A percentile compares a stretch with the other conserved stretches of the same genome.
Evolutionary conservation across 129 eudicot genomes (phyloP).

Genomic region (Logfia minima): DNA sequence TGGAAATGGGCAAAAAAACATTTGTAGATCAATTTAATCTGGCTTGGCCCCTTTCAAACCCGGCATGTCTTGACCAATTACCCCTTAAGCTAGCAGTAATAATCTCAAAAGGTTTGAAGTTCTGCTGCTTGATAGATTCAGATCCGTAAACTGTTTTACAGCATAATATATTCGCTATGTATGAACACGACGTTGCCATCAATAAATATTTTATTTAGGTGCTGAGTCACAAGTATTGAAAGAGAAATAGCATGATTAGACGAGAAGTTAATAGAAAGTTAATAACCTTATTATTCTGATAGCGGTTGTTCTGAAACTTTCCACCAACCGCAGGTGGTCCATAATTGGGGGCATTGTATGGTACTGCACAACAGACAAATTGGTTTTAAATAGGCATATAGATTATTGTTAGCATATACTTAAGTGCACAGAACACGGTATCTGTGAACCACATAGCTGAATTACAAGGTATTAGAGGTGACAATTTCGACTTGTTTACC

Average conservation of each 20-base stretch:
- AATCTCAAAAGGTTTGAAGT: no score
- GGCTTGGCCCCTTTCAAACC: background rate
- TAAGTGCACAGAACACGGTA: background rate
- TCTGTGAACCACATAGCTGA: background rate
- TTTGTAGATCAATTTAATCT: background rate
- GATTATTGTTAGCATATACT: background rate
- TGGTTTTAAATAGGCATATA: constrained; percentile 9
- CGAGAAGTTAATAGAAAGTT: background rate
- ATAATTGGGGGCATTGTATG: constrained; percentile 44
- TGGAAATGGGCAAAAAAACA: background rate
- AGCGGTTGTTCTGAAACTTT: constrained; percentile 58
- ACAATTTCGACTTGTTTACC: constrained; percentile 1
- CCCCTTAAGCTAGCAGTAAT: background rate
- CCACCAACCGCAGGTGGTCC: constrained; percentile 53
- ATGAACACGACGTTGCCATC: constrained; percentile 17
- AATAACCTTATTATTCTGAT: constrained; percentile 40
- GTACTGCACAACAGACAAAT: constrained; percentile 36
- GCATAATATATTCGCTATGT: background rate
- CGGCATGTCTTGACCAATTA: background rate
- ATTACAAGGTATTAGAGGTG: constrained; percentile 12
- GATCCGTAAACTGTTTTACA: background rate
- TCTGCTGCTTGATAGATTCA: background rate
- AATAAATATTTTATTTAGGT: background rate
- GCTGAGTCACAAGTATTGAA: background rate
- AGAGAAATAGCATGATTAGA: constrained; percentile 3